phyloP scores from a whole-genome alignment of 2,329 filamentous ascomycete species.

The Clonostachys rosea region DNA sequence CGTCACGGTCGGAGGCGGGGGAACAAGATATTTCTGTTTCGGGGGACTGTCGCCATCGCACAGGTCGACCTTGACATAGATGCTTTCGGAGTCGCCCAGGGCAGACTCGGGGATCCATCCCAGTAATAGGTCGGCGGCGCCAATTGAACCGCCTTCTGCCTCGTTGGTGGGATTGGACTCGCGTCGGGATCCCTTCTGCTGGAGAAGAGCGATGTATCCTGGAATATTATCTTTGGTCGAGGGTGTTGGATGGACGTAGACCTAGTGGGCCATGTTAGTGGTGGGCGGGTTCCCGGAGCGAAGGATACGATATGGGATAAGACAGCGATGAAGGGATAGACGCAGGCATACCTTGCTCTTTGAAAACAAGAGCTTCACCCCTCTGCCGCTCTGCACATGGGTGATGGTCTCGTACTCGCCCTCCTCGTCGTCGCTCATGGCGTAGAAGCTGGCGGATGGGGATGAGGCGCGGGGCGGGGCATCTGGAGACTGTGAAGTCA shows the following conservation, averaged over 20 bases:
- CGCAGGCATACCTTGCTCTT: constrained; percentile 80
- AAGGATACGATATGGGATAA: background rate
- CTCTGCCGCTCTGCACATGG: constrained; percentile 68
- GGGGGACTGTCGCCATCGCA: constrained; percentile 77
- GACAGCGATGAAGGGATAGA: background rate
- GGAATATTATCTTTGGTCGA: constrained; percentile 94
- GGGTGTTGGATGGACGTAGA: constrained; percentile 92
- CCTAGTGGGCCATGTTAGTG: constrained; percentile 39
- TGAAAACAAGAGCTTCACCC: constrained; percentile 89
- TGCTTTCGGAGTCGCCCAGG: constrained; percentile 78
- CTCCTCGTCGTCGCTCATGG: constrained; percentile 94
- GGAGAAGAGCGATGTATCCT: constrained; percentile 87
- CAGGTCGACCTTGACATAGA: constrained; percentile 94
- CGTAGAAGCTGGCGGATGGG: constrained; percentile 86
- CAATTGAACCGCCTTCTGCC: constrained; percentile 30
- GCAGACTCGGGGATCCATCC: constrained; percentile 91
- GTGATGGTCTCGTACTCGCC: constrained; percentile 92
- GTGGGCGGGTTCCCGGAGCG: background rate
- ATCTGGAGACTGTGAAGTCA: background rate
- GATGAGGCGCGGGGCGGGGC: constrained; percentile 47
- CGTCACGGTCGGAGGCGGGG: constrained; percentile 82
- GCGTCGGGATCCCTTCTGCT: constrained; percentile 65
- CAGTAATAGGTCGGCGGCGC: constrained; percentile 72
- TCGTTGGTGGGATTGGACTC: constrained; percentile 17
- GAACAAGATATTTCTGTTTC: constrained; percentile 84